Evolutionary conservation across 2,329 filamentous ascomycete genomes (phyloP).

Genomic region (Colletotrichum sp.): DNA sequence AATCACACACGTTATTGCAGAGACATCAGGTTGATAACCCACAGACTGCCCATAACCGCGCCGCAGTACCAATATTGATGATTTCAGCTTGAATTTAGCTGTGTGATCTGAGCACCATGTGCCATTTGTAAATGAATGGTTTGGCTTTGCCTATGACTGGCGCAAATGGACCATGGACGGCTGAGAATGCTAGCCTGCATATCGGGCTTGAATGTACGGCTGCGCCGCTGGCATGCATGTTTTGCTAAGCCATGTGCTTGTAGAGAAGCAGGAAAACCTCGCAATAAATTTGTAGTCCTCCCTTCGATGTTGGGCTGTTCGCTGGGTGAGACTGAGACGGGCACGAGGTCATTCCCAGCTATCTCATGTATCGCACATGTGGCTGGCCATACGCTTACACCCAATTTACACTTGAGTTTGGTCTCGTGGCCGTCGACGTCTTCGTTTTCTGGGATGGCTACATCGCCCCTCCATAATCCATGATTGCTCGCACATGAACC

Average conservation of each 20-base stretch:
- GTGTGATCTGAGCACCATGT: neutral
- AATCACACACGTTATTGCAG: accelerated
- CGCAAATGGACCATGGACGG: neutral
- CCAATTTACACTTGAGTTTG: neutral
- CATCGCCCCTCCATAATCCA: no score
- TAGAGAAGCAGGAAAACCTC: neutral
- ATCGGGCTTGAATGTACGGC: neutral
- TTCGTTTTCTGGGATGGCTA: no score
- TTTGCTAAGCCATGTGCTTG: neutral
- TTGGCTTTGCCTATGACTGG: no score
- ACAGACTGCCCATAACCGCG: accelerated
- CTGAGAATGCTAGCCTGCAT: neutral
- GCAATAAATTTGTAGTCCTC: neutral
- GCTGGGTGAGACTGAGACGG: neutral
- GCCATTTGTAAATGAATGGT: neutral
- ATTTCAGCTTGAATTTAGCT: neutral
- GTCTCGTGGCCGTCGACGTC: neutral
- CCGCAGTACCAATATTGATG: neutral
- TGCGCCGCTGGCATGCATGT: neutral
- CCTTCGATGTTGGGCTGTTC: neutral
- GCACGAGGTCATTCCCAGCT: neutral
- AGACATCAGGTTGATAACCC: accelerated
- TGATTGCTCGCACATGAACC: no score
- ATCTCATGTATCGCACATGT: neutral
- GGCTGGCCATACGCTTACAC: neutral